phyloP scores from a whole-genome alignment of 192 early-diverging fungal genomes.

The Chytriomyces sp. region DNA sequence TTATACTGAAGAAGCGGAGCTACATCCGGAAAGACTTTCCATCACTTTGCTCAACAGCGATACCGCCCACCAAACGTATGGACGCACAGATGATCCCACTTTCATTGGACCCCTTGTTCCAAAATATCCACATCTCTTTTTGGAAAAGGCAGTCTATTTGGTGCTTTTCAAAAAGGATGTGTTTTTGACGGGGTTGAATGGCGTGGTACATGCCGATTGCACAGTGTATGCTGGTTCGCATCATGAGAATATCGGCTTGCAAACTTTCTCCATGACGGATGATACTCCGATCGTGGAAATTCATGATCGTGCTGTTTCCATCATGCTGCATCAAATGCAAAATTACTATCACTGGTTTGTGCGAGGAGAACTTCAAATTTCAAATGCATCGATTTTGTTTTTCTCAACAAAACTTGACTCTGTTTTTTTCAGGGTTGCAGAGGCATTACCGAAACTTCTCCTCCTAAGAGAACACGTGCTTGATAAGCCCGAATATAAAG shows the following conservation, averaged over 20 bases:
- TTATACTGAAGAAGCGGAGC: conserved; percentile 17
- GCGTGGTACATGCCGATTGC: conserved; percentile 29
- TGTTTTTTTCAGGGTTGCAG: not conserved
- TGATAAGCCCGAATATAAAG: not conserved
- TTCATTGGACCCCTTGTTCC: conserved; percentile 13
- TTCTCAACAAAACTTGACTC: too few relatives aligned
- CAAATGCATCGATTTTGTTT: too few relatives aligned
- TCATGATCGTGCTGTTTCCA: not conserved
- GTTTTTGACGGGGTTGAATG: conserved; percentile 12
- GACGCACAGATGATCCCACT: conserved; percentile 8
- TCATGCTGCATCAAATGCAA: conserved; percentile 29
- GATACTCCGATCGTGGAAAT: conserved; percentile 1
- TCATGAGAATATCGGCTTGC: conserved; percentile 16
- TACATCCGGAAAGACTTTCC: conserved; percentile 5
- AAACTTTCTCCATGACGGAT: conserved; percentile 6
- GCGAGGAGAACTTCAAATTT: too few relatives aligned
- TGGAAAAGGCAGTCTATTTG: conserved; percentile 13
- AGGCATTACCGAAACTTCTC: conserved; percentile 25
- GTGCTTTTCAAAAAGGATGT: not conserved
- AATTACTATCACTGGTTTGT: conserved; percentile 29
- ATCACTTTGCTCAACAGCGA: conserved; percentile 1
- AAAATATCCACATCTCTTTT: conserved; percentile 23
- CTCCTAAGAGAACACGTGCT: conserved; percentile 26
- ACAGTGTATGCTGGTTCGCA: conserved; percentile 21
- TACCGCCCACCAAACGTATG: conserved; percentile 17